A percentile compares a stretch with the other conserved stretches of the same genome.
phyloP scores from a whole-genome alignment of 2,329 filamentous ascomycete species.

The Penicillium sp. region DNA sequence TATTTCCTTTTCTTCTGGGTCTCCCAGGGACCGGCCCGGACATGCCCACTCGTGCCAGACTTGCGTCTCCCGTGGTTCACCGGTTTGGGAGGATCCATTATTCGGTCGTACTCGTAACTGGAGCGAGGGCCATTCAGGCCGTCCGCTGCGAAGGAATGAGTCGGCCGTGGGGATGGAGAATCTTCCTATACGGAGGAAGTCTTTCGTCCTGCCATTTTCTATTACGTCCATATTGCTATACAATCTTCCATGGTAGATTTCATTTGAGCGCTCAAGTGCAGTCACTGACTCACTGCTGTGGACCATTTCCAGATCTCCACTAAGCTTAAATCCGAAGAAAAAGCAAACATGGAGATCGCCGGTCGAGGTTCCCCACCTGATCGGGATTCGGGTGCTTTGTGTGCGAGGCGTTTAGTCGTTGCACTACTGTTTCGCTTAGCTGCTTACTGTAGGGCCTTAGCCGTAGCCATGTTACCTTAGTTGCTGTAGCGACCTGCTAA shows the following conservation, averaged over 20 bases:
- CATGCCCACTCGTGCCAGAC: conserved; percentile 3
- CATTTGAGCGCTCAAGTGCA: no score
- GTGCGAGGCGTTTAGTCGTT: not conserved
- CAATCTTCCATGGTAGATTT: not conserved
- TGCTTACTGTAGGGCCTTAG: not conserved
- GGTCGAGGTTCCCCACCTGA: conserved; percentile 16
- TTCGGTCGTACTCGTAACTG: not conserved
- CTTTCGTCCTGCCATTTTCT: no score
- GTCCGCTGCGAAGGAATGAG: not conserved
- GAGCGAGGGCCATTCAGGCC: not conserved
- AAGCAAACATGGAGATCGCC: conserved; percentile 22
- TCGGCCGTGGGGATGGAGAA: not conserved
- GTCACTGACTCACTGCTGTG: not conserved
- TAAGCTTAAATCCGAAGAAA: conserved; percentile 19
- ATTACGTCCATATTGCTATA: no score
- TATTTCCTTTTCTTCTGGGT: no score
- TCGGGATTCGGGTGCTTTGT: not conserved
- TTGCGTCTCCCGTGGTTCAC: conserved; percentile 1
- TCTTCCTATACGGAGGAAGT: no score
- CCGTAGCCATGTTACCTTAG: not conserved
- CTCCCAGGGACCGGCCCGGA: conserved; percentile 2
- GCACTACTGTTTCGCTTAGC: not conserved
- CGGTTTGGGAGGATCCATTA: not conserved
- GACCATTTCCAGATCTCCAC: conserved; percentile 10
- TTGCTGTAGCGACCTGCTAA: not conserved